Evolutionary conservation across 2,329 filamentous ascomycete species (phyloP).

Genomic region (Colletotrichum spaethianum): DNA sequence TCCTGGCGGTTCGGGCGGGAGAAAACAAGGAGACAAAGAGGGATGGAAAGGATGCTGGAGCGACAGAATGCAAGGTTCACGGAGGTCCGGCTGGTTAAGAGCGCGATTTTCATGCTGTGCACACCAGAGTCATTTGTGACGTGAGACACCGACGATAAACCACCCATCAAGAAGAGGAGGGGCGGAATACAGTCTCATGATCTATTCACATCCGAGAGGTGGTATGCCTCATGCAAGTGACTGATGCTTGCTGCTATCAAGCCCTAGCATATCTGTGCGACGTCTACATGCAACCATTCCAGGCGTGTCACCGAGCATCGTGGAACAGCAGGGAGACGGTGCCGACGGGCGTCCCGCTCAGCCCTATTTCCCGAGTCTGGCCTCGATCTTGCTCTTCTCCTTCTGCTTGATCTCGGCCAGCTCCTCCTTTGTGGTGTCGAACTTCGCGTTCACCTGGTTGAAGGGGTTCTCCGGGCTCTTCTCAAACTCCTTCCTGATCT

Average conservation of each 20-base stretch:
- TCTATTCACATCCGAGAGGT: conserved; percentile 20
- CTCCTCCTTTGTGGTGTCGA: conserved; percentile 86
- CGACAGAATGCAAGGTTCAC: neutral
- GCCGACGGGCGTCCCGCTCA: neutral
- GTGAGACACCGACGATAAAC: neutral
- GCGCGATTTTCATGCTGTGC: conserved; percentile 5
- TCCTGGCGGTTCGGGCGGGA: neutral
- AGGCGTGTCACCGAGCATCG: neutral
- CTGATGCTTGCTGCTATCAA: conserved; percentile 8
- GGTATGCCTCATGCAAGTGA: conserved; percentile 25
- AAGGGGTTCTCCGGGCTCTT: conserved; percentile 96
- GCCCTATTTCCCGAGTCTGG: conserved; percentile 66
- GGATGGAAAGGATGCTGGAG: neutral
- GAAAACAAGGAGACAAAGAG: conserved; percentile 19
- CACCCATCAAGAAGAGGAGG: conserved; percentile 3
- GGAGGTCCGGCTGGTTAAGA: neutral
- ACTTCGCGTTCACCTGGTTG: conserved; percentile 84
- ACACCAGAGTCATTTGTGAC: neutral
- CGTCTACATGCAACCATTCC: neutral
- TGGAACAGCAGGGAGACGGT: neutral
- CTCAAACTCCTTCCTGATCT: conserved; percentile 92
- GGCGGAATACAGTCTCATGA: conserved; percentile 20
- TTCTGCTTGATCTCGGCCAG: conserved; percentile 73
- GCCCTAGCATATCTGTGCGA: conserved; percentile 7
- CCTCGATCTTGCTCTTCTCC: conserved; percentile 83